Conservation (phyloP, 768 basidiomycete genomes). For the Neoboletus subvelutipes region DNA sequence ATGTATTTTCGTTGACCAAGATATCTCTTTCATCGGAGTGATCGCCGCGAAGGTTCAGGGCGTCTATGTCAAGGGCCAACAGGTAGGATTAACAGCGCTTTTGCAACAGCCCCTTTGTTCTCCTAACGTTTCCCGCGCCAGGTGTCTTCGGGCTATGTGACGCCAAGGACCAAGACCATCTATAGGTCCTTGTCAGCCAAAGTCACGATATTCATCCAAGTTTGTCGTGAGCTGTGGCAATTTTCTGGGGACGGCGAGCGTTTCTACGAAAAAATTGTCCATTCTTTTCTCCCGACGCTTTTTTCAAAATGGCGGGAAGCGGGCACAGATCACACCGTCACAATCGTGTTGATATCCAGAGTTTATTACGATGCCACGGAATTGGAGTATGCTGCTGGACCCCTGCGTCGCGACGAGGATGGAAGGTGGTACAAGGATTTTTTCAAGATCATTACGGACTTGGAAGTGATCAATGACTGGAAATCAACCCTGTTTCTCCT, state of each 20-base stretch:
- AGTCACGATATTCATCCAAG: conserved; percentile 92
- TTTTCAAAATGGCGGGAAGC: conserved; percentile 83
- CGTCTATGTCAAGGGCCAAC: conserved; percentile 69
- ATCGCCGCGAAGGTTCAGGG: conserved; percentile 79
- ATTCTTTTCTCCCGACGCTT: conserved; percentile 90
- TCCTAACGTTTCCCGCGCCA: conserved; percentile 28
- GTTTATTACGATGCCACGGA: conserved; percentile 85
- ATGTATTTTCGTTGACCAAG: conserved; percentile 82
- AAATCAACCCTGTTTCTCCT: conserved; percentile 80
- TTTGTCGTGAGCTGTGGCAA: conserved; percentile 95
- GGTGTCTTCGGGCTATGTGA: conserved; percentile 83
- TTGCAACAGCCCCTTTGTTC: not conserved
- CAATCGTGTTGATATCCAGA: conserved; percentile 91
- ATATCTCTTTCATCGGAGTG: conserved; percentile 80
- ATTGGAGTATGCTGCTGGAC: conserved; percentile 79
- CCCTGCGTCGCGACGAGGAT: conserved; percentile 71
- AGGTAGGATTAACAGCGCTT: conserved; percentile 40
- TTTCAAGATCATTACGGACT: conserved; percentile 92
- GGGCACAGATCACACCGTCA: conserved; percentile 89
- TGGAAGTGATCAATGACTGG: conserved; percentile 88
- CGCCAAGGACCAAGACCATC: conserved; percentile 80
- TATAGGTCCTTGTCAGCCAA: conserved; percentile 91
- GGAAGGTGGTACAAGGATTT: conserved; percentile 92
- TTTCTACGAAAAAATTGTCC: conserved; percentile 96
- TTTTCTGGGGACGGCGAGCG: conserved; percentile 96